Conservation (phyloP, 257 asterid genomes). For the Vinca minor region DNA sequence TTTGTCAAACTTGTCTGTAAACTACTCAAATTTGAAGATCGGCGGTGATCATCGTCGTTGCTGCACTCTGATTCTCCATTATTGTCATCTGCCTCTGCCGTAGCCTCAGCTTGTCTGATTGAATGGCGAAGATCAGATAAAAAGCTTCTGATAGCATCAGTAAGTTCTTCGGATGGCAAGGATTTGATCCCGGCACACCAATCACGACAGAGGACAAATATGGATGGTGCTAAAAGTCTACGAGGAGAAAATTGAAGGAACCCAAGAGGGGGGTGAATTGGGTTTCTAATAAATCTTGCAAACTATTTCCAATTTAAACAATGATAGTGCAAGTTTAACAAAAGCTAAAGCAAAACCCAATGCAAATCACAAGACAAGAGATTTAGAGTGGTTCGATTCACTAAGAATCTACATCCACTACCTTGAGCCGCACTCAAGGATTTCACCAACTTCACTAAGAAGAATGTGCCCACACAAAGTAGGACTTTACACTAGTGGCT, state of each 20-base stretch:
- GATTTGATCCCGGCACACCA: conserved; percentile 79
- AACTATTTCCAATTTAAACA: too few species aligned
- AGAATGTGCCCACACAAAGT: too few species aligned
- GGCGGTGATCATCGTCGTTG: conserved; percentile 30
- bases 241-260: conserved; percentile 96
- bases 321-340: too few species aligned
- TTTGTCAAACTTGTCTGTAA: conserved; percentile 65
- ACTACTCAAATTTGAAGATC: conserved; percentile 37
- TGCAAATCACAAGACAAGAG: too few species aligned
- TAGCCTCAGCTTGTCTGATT: conserved; percentile 39
- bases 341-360: too few species aligned
- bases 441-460: too few species aligned
- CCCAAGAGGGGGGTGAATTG: too few species aligned
- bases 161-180: conserved; percentile 80
- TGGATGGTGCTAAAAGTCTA: conserved; percentile 68
- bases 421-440: too few species aligned
- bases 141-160: conserved; percentile 61
- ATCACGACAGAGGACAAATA: conserved; percentile 73
- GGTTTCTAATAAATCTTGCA: too few species aligned
- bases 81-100: conserved; percentile 18
- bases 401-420: too few species aligned
- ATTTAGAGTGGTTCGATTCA: too few species aligned
- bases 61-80: conserved; percentile 24
- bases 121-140: conserved; percentile 48
- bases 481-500: too few species aligned